These are phyloP conservation scores for Epichloe festucae DNA, from an alignment of 2,329 filamentous ascomycete genomes.

Conservation along the genomic window DNA sequence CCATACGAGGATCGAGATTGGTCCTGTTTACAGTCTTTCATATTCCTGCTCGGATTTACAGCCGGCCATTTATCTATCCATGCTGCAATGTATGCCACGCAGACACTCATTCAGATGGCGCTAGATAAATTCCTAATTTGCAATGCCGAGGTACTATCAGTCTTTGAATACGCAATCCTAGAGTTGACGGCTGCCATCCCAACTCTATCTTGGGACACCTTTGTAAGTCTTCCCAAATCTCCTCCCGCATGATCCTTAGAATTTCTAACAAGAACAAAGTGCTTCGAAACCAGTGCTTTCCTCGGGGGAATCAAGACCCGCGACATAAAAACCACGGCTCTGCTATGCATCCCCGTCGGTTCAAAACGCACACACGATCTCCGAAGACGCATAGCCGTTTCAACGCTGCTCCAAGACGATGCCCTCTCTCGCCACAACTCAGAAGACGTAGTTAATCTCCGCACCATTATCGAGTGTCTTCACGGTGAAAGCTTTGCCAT, in stretches of 20 bases:
- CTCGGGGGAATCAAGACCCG: conserved; percentile 31
- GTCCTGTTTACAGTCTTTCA: conserved; percentile 29
- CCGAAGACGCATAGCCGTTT: conserved; percentile 51
- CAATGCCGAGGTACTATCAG: conserved; percentile 26
- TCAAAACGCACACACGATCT: conserved; percentile 42
- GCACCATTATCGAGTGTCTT: conserved; percentile 33
- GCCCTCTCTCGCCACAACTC: conserved; percentile 27
- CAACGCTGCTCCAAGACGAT: conserved; percentile 44
- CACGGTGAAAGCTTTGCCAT: conserved; percentile 37
- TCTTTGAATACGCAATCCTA: conserved; percentile 30
- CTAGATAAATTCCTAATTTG: conserved; percentile 37
- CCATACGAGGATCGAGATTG: conserved; percentile 31
- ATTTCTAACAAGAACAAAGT: conserved; percentile 24
- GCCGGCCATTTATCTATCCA: conserved; percentile 22
- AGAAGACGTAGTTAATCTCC: conserved; percentile 28
- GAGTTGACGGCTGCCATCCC: conserved; percentile 30
- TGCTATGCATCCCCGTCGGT: conserved; percentile 45
- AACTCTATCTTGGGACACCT: conserved; percentile 22
- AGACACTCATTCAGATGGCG: conserved; percentile 40
- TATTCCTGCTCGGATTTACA: conserved; percentile 28
- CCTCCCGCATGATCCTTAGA: background rate
- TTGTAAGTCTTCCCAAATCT: conserved; percentile 23
- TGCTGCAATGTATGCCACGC: conserved; percentile 26
- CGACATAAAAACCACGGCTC: conserved; percentile 43
- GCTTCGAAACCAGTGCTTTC: conserved; percentile 32